Evolutionary conservation across 148 eudicot species (phyloP).

Genomic region (Talinum fruticosum): DNA sequence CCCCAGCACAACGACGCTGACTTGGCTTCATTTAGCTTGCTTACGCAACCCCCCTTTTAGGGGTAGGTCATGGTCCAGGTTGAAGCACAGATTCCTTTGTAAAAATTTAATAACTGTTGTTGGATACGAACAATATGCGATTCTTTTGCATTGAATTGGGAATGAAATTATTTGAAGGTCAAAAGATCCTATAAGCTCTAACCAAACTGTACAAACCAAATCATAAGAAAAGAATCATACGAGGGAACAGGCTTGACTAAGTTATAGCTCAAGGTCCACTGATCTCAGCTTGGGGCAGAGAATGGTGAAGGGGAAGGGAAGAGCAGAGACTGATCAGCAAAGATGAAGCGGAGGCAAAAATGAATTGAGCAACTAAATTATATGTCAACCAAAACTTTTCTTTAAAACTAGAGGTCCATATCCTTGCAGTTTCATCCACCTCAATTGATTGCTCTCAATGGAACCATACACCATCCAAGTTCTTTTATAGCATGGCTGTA

Average conservation of each 20-base stretch:
- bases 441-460: not conserved
- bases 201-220: not conserved
- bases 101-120: not conserved
- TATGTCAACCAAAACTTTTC: not conserved
- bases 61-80: not conserved
- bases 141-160: not conserved
- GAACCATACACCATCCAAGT: not conserved
- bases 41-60: not conserved
- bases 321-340: too few species aligned
- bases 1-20: not conserved
- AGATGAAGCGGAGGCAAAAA: not conserved
- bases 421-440: not conserved
- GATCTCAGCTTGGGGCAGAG: not conserved
- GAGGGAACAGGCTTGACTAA: not conserved
- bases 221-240: not conserved
- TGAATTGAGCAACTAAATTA: not conserved
- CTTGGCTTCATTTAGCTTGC: not conserved
- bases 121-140: not conserved
- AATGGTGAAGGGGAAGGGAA: not conserved
- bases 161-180: not conserved
- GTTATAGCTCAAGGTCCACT: not conserved
- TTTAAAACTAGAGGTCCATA: not conserved
- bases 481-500: not conserved
- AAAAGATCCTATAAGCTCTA: not conserved
- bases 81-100: not conserved